Evolutionary conservation across 805 yeast genomes (phyloP).

Genomic region (Danielozyma ontarioensis): DNA sequence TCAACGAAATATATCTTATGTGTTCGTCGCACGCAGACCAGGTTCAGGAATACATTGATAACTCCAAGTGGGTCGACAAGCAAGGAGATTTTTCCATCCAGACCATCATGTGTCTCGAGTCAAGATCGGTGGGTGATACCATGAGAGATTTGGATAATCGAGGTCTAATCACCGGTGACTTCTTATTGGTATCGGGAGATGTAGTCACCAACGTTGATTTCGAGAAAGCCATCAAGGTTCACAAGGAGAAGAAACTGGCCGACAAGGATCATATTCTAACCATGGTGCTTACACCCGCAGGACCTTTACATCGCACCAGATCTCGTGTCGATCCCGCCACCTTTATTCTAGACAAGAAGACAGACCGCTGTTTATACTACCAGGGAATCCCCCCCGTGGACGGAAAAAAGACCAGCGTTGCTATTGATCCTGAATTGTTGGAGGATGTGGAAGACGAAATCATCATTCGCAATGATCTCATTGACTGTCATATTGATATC

Average conservation of each 20-base stretch:
- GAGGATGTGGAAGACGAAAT: constrained; percentile 69
- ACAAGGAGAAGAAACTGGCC: constrained; percentile 58
- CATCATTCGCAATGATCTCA: constrained; percentile 81
- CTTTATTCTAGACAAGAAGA: constrained; percentile 70
- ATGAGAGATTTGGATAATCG: constrained; percentile 93
- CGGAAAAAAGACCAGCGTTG: constrained; percentile 34
- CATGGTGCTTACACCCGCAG: constrained; percentile 84
- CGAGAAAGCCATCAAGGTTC: constrained; percentile 65
- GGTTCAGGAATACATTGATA: constrained; percentile 74
- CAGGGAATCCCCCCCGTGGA: constrained; percentile 64
- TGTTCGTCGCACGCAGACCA: constrained; percentile 90
- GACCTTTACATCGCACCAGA: constrained; percentile 80
- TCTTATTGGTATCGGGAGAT: constrained; percentile 87
- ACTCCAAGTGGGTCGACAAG: constrained; percentile 61
- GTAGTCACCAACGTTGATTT: constrained; percentile 91
- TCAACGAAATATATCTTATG: constrained; percentile 82
- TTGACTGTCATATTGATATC: constrained; percentile 94
- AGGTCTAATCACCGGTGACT: constrained; percentile 87
- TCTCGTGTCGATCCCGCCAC: constrained; percentile 78
- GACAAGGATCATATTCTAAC: constrained; percentile 94
- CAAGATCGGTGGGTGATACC: constrained; percentile 92
- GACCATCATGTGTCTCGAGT: constrained; percentile 78
- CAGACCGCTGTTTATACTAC: constrained; percentile 76
- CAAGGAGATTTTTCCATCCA: constrained; percentile 78
- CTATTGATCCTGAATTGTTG: constrained; percentile 79